Conservation (phyloP, 1,284 basidiomycete species). For the Fomitiporia mediterranea region DNA sequence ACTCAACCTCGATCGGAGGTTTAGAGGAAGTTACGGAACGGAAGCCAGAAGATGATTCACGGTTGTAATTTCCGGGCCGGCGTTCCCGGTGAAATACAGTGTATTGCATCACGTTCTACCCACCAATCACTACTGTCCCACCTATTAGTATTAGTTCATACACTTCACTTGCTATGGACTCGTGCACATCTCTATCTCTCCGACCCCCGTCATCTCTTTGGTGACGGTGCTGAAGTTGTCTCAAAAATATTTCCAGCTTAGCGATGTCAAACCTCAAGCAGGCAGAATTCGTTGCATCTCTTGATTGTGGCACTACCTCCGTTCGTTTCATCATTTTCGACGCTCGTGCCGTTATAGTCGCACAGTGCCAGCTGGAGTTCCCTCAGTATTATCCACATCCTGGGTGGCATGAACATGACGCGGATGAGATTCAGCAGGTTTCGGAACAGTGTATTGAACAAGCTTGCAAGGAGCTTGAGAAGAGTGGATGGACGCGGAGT, state of each 20-base stretch:
- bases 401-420: conserved; percentile 98
- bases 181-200: conserved; percentile 6
- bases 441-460: conserved; percentile 77
- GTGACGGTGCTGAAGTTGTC: not conserved
- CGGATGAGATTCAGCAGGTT: conserved; percentile 76
- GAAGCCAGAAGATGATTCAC: too few relatives aligned
- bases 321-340: conserved; percentile 95
- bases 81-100: too few relatives aligned
- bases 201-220: not conserved
- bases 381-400: conserved; percentile 88
- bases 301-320: conserved; percentile 93
- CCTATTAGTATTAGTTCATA: not conserved
- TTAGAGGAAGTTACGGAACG: too few relatives aligned
- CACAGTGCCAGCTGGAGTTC: conserved; percentile 86
- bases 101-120: conserved; percentile 2
- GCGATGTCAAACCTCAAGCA: conserved; percentile 36
- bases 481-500: conserved; percentile 65
- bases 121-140: not conserved
- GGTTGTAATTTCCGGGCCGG: too few relatives aligned
- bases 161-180: not conserved
- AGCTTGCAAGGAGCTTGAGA: conserved; percentile 71
- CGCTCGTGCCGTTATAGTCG: conserved; percentile 82
- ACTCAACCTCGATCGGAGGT: too few relatives aligned
- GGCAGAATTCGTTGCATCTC: conserved; percentile 80
- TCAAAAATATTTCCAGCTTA: not conserved